Conservation (phyloP, 169 alveolate genomes). For the Plasmodium gonderi region DNA sequence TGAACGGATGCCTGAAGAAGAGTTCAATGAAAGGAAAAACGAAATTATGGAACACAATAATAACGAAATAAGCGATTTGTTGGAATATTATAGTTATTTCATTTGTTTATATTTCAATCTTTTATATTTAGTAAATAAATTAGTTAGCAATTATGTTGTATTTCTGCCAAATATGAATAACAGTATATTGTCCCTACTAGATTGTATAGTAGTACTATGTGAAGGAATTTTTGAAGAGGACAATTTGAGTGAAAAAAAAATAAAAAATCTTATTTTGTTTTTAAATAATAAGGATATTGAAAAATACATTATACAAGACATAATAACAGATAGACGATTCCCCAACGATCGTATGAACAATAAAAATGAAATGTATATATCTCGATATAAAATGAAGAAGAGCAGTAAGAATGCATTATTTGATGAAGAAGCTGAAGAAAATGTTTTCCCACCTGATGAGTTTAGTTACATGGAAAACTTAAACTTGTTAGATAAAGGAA, state of each 20-base stretch:
- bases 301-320: slow-evolving; percentile 32
- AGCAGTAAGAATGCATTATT: not conserved
- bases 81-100: slow-evolving; percentile 16
- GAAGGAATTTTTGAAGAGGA: slow-evolving; percentile 43
- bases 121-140: slow-evolving; percentile 37
- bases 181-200: slow-evolving; percentile 1
- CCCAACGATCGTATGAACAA: not conserved
- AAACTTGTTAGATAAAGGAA: not conserved
- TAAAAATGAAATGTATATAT: not conserved
- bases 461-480: not conserved
- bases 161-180: slow-evolving; percentile 21
- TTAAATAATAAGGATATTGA: slow-evolving; percentile 14
- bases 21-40: not conserved
- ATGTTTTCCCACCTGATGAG: not conserved
- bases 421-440: not conserved
- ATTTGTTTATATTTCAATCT: slow-evolving; percentile 44
- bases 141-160: slow-evolving; percentile 6
- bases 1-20: not conserved
- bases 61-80: not conserved
- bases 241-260: slow-evolving; percentile 10
- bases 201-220: slow-evolving; percentile 51
- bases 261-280: not conserved
- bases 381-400: too few relatives aligned
- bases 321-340: not conserved
- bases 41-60: too few relatives aligned